Conservation (phyloP, 306 rosid genomes). For the Quercus berberidifolia region DNA sequence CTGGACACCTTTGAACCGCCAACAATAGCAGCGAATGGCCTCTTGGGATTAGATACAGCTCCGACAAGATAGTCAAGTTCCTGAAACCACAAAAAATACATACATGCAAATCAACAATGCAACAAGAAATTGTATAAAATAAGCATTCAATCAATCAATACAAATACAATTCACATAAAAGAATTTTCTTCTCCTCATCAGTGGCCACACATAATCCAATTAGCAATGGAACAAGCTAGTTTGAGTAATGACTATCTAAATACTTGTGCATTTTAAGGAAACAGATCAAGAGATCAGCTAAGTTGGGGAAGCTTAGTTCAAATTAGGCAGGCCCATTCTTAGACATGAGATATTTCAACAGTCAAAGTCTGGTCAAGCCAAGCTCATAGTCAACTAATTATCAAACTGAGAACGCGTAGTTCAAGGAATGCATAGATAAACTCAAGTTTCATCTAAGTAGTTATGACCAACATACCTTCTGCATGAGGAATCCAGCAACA, state of each 20-base stretch:
- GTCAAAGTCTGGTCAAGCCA: background rate
- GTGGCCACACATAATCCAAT: background rate
- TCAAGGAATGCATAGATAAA: background rate
- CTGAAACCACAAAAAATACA: slow-evolving; percentile 37
- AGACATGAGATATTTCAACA: background rate
- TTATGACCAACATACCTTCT: slow-evolving; percentile 58
- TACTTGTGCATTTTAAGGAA: background rate
- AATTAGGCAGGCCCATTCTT: background rate
- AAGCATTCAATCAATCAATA: background rate
- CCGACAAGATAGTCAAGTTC: slow-evolving; percentile 94
- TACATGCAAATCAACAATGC: background rate
- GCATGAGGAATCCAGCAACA: slow-evolving; percentile 96
- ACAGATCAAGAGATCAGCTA: background rate
- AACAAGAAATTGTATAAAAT: background rate
- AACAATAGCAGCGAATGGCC: slow-evolving; percentile 91
- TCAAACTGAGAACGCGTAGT: background rate
- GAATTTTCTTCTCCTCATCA: background rate
- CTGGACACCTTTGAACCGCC: slow-evolving; percentile 95
- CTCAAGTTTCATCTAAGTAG: background rate
- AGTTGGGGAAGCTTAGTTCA: background rate
- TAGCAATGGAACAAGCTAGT: background rate
- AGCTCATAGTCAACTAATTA: background rate
- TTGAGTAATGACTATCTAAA: background rate
- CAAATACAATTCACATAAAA: background rate
- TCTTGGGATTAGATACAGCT: slow-evolving; percentile 86